These are phyloP conservation scores for Macroventuria anomochaeta DNA, from an alignment of 2,329 filamentous ascomycete genomes.

Conservation along the genomic window DNA sequence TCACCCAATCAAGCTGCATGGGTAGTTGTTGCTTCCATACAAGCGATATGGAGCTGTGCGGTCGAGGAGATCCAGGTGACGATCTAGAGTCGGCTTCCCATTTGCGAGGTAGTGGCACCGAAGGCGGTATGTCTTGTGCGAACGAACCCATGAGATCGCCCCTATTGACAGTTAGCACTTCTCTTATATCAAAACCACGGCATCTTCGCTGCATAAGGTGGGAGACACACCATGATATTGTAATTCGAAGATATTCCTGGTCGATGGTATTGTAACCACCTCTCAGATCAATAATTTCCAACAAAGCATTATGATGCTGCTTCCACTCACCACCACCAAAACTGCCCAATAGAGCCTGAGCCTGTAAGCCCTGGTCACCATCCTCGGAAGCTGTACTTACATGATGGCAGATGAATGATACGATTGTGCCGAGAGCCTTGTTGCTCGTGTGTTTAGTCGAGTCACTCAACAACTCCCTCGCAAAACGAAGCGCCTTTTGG, in stretches of 20 bases:
- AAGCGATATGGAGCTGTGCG: constrained; percentile 61
- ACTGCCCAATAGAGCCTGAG: constrained; percentile 26
- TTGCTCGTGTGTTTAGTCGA: constrained; percentile 30
- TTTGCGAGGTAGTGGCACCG: constrained; percentile 30
- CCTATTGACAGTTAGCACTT: constrained; percentile 19
- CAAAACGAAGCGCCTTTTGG: constrained; percentile 30
- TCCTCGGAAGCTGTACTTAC: constrained; percentile 16
- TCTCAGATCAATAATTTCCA: constrained; percentile 31
- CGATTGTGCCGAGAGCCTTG: constrained; percentile 27
- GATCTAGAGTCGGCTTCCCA: constrained; percentile 48
- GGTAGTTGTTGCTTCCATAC: constrained; percentile 61
- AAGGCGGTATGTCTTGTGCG: constrained; percentile 37
- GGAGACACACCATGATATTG: constrained; percentile 33
- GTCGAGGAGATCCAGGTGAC: constrained; percentile 66
- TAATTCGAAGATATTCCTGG: constrained; percentile 35
- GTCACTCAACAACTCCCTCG: constrained; percentile 30
- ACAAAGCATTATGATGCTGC: constrained; percentile 33
- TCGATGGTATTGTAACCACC: constrained; percentile 34
- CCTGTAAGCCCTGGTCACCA: constrained; percentile 2
- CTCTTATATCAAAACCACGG: not conserved
- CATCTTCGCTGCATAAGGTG: not conserved
- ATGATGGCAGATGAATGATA: constrained; percentile 38
- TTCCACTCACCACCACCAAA: constrained; percentile 31
- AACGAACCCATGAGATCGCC: constrained; percentile 38
- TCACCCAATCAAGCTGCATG: constrained; percentile 33